phyloP scores from a whole-genome alignment of 805 yeast genomes.

The Saturnispora sekii region DNA sequence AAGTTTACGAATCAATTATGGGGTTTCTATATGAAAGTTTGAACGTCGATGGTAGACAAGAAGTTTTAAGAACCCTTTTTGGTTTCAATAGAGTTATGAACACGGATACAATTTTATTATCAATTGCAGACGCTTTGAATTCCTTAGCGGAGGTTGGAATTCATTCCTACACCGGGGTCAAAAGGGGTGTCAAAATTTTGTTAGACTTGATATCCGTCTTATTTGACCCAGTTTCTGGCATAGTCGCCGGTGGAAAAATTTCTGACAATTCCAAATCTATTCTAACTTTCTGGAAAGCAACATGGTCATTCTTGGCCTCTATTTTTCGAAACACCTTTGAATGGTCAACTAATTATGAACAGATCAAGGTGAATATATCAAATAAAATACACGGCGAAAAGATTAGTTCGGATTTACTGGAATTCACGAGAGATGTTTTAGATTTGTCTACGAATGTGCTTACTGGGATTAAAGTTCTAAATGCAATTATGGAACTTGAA shows the following conservation, averaged over 20 bases:
- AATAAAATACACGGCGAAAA: constrained; percentile 18
- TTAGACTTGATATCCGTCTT: constrained; percentile 63
- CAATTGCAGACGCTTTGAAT: constrained; percentile 35
- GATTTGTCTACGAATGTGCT: constrained; percentile 65
- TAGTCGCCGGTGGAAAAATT: constrained; percentile 22
- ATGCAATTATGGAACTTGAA: constrained; percentile 18
- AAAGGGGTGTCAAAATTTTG: constrained; percentile 55
- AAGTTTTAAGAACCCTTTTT: constrained; percentile 55
- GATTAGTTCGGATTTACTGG: constrained; percentile 27
- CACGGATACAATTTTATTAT: constrained; percentile 26
- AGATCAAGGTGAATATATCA: constrained; percentile 15
- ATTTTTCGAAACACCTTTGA: constrained; percentile 55
- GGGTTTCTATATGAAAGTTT: constrained; percentile 66
- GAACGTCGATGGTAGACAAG: constrained; percentile 72
- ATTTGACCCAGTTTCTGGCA: constrained; percentile 58
- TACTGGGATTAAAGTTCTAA: constrained; percentile 50
- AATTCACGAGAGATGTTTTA: constrained; percentile 78
- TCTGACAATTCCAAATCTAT: constrained; percentile 19
- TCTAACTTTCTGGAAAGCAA: constrained; percentile 48
- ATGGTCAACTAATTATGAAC: constrained; percentile 53
- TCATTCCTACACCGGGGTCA: constrained; percentile 4
- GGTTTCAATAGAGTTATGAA: constrained; percentile 14
- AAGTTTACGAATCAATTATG: constrained; percentile 57
- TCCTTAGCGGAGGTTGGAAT: constrained; percentile 17
- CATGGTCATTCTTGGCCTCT: constrained; percentile 67